phyloP scores from a whole-genome alignment of 257 asterid genomes.

The Lavandula angustifolia region DNA sequence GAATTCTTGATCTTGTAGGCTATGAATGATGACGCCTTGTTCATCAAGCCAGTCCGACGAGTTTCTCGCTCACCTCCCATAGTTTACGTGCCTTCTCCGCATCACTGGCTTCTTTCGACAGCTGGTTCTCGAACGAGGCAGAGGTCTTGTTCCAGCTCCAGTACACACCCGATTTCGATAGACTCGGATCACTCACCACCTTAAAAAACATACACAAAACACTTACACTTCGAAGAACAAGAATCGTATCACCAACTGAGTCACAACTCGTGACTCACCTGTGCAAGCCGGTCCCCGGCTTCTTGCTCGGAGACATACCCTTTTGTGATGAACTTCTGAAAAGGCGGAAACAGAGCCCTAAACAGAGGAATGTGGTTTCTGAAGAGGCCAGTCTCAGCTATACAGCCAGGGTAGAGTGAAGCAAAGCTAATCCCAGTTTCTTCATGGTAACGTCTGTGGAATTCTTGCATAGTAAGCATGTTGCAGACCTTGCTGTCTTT shows the following conservation, averaged over 20 bases:
- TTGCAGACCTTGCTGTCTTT: conserved; percentile 96
- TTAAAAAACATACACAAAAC: too few relatives aligned
- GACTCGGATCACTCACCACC: conserved; percentile 67
- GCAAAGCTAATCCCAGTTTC: conserved; percentile 72
- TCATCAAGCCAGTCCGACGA: too few relatives aligned
- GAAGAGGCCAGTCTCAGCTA: conserved; percentile 81
- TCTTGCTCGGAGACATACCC: conserved; percentile 88
- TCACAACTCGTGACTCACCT: conserved; percentile 29
- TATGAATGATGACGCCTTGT: too few relatives aligned
- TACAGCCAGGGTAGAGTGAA: conserved; percentile 94
- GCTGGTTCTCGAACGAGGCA: conserved; percentile 51
- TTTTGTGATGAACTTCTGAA: conserved; percentile 88
- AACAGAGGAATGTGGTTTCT: conserved; percentile 88
- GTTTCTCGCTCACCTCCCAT: too few relatives aligned
- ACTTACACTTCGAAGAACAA: conserved; percentile 54
- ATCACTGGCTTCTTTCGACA: conserved; percentile 78
- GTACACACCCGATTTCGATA: conserved; percentile 87
- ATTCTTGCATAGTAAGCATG: conserved; percentile 96
- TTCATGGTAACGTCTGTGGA: conserved; percentile 76
- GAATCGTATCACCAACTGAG: too few relatives aligned
- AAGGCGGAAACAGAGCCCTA: conserved; percentile 88
- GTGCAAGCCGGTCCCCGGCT: conserved; percentile 91
- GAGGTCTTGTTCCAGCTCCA: conserved; percentile 95
- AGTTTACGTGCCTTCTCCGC: conserved; percentile 31
- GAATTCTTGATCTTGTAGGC: not conserved